Evolutionary conservation across 1,284 basidiomycete species (phyloP).

Genomic region (Puccinia sorghi): DNA sequence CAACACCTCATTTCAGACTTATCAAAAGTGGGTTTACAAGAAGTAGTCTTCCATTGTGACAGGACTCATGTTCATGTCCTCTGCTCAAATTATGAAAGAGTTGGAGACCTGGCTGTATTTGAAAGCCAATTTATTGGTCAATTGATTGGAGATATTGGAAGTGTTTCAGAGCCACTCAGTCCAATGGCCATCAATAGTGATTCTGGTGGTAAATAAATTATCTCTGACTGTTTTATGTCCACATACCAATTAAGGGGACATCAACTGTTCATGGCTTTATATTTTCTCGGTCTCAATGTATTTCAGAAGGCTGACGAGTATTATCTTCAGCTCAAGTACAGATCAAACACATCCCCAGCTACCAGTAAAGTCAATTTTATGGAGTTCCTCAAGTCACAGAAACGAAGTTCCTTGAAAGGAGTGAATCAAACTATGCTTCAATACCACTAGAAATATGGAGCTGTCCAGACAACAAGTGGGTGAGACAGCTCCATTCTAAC

Average conservation of each 20-base stretch:
- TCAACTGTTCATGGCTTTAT: constrained; percentile 7
- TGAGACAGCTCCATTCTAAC: neutral
- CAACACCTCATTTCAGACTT: too few relatives aligned
- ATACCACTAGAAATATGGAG: neutral
- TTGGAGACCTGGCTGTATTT: neutral
- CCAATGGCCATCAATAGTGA: neutral
- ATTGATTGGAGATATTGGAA: neutral
- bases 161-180: constrained; percentile 1
- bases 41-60: neutral
- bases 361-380: neutral
- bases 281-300: neutral
- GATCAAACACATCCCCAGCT: neutral
- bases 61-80: constrained; percentile 1
- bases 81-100: neutral
- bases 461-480: neutral
- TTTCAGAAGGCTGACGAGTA: neutral
- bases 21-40: neutral
- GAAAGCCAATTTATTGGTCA: neutral
- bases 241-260: neutral
- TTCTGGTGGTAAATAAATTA: neutral
- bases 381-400: neutral
- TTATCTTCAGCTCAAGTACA: neutral
- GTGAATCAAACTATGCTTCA: neutral
- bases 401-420: neutral
- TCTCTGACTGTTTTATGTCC: neutral